Conservation (phyloP, 495 filamentous ascomycete species). For the Parathielavia appendiculata region DNA sequence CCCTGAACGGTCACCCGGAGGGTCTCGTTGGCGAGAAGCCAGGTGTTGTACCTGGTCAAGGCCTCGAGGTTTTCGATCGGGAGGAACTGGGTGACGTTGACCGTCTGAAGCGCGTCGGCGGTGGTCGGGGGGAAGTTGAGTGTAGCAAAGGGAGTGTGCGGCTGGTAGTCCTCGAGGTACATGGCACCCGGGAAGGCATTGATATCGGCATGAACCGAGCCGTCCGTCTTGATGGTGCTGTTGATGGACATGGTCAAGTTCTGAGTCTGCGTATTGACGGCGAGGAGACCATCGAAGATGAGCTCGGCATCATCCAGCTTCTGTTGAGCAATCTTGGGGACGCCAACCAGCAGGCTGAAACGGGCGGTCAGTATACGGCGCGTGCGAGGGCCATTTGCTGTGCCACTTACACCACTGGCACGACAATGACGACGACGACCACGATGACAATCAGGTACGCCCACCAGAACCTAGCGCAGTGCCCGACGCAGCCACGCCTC, state of each 20-base stretch:
- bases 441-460: slow-evolving; percentile 57
- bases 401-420: slow-evolving; percentile 60
- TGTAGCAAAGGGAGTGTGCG: slow-evolving; percentile 52
- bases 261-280: slow-evolving; percentile 54
- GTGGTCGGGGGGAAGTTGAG: slow-evolving; percentile 51
- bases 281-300: slow-evolving; percentile 51
- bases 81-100: slow-evolving; percentile 56
- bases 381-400: not conserved
- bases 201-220: slow-evolving; percentile 48
- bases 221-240: slow-evolving; percentile 47
- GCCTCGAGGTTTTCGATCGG: slow-evolving; percentile 51
- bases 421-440: slow-evolving; percentile 53
- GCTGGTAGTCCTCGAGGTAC: slow-evolving; percentile 51
- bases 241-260: slow-evolving; percentile 54
- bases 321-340: slow-evolving; percentile 65
- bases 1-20: slow-evolving; percentile 38
- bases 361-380: slow-evolving; percentile 6
- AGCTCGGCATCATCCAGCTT: slow-evolving; percentile 62
- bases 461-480: slow-evolving; percentile 64
- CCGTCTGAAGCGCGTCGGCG: slow-evolving; percentile 46
- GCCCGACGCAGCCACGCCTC: slow-evolving; percentile 32
- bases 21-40: slow-evolving; percentile 44
- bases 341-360: slow-evolving; percentile 64
- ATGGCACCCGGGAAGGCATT: slow-evolving; percentile 39
- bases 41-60: slow-evolving; percentile 55